These are phyloP conservation scores for Wickerhamiella vanderwaltii DNA, from an alignment of 805 yeast genomes.

Conservation along the genomic window DNA sequence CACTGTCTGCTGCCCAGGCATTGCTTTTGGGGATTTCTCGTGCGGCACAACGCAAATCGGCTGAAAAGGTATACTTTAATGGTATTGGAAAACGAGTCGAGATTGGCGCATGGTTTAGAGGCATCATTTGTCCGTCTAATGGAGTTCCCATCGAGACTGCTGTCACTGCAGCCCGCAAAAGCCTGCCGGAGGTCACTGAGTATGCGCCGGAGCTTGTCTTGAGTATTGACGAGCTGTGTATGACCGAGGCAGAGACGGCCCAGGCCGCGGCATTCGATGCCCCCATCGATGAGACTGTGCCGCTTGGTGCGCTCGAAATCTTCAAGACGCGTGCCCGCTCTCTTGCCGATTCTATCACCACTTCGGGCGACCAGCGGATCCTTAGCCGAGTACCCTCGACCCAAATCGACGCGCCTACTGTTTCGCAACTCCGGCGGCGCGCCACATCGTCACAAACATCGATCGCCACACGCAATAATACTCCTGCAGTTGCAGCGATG, in stretches of 20 bases:
- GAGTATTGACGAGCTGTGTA: constrained; percentile 6
- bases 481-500: too few relatives aligned
- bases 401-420: constrained; percentile 11
- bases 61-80: constrained; percentile 12
- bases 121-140: constrained; percentile 17
- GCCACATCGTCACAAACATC: neutral
- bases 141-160: constrained; percentile 14
- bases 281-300: constrained; percentile 14
- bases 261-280: constrained; percentile 12
- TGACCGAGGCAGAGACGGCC: constrained; percentile 12
- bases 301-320: constrained; percentile 12
- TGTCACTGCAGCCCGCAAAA: constrained; percentile 6
- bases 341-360: constrained; percentile 10
- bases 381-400: constrained; percentile 1
- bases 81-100: constrained; percentile 15
- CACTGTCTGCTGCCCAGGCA: constrained; percentile 12
- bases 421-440: constrained; percentile 9
- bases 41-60: constrained; percentile 6
- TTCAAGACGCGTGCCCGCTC: constrained; percentile 12
- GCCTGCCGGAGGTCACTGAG: constrained; percentile 7
- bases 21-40: constrained; percentile 15
- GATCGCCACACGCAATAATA: neutral
- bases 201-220: neutral
- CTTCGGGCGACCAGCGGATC: constrained; percentile 12
- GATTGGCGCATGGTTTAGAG: constrained; percentile 18